Base-by-base conservation (phyloP, 768 basidiomycete genomes). In the Tricholoma matsutake region DNA sequence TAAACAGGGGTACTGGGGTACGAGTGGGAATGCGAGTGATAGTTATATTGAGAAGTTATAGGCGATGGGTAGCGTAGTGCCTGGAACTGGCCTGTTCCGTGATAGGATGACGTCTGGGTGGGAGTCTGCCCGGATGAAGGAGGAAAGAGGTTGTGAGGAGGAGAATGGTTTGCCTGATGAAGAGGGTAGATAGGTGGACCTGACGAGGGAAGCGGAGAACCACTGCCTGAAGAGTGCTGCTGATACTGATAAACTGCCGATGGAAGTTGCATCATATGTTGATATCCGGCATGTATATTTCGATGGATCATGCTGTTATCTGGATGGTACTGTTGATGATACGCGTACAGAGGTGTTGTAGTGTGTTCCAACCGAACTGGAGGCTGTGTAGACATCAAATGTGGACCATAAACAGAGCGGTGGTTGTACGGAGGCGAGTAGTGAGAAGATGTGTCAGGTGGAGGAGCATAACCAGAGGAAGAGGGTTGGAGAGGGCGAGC, bases 361-460 rank as follows among this genome's bases (percentile, higher is more conserved):
- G 76, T 61, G 58, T 79, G 80, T 5, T 67, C 69, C 62, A 79
- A 69, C 32, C 60, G 73, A 57, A 74, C 65, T 10, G 74, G 71
- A 22, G 76, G 75, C 65, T 78, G 81, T 2, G 76, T 62, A 65
- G 82, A 72, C 70, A 82, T 73, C 67, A 76, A 70, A 73, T 85
- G 85, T 71, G 77, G 82, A 58, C 78, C 67, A 61, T 78, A 81
- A 65, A 67, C 67, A 28, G 67, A 47, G 20, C 66, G 72, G 32
- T 77, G 78, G 62, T 69, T 66, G 62, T 78, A 79, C 5, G 67
- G 63, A 18, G 70, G 57, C 7, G 73, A 43, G 57, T 76, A 73
- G 59, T 70, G 73, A 59, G 66, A 39, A 57, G 65, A 57, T 2
- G 35, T 70, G 57, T 71, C 70, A 11, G 56, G 2, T 2, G 41